These are phyloP conservation scores for Postia placenta DNA, from an alignment of 768 basidiomycete species.

Conservation along the genomic window DNA sequence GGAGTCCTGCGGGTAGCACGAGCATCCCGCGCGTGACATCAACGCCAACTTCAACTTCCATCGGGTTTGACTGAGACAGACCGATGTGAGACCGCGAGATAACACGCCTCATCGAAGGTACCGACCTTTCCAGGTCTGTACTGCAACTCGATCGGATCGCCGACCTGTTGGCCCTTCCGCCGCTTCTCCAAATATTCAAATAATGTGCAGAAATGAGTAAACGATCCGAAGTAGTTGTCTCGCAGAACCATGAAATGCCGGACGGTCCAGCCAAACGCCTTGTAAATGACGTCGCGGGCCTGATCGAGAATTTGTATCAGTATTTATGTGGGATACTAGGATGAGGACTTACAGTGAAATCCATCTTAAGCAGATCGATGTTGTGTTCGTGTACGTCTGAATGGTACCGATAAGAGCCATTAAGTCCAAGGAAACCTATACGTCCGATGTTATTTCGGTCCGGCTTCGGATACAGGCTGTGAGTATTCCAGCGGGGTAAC, in stretches of 20 bases:
- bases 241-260: constrained; percentile 83
- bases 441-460: constrained; percentile 59
- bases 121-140: constrained; percentile 75
- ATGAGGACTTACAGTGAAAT: constrained; percentile 45
- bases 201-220: constrained; percentile 88
- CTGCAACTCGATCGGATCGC: constrained; percentile 77
- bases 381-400: constrained; percentile 59
- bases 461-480: constrained; percentile 58
- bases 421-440: constrained; percentile 46
- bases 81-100: too few relatives aligned
- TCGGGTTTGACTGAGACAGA: constrained; percentile 62
- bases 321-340: neutral
- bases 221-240: constrained; percentile 92
- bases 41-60: constrained; percentile 67
- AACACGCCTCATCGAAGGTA: neutral
- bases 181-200: constrained; percentile 78
- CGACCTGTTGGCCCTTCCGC: constrained; percentile 49
- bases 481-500: constrained; percentile 88
- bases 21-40: constrained; percentile 46
- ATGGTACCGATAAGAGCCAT: constrained; percentile 73
- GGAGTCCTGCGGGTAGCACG: constrained; percentile 60
- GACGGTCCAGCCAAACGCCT: constrained; percentile 80
- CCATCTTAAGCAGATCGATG: constrained; percentile 72
- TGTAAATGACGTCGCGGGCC: constrained; percentile 53
- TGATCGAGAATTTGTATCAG: constrained; percentile 25